phyloP scores from a whole-genome alignment of 2,329 filamentous ascomycete genomes.

The Neonectria coccinea region DNA sequence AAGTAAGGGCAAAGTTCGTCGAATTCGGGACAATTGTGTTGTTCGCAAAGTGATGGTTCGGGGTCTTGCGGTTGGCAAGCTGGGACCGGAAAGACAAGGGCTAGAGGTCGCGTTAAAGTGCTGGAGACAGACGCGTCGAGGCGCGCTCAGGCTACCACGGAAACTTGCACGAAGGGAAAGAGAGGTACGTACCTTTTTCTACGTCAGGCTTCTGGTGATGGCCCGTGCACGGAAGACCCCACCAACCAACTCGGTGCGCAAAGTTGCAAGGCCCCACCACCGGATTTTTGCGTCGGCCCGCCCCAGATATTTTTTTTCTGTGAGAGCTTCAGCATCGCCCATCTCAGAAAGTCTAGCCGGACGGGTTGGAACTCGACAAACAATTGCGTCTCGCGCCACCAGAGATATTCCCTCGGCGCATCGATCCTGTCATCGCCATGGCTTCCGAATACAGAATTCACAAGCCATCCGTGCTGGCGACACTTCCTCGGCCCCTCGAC shows the following conservation, averaged over 20 bases:
- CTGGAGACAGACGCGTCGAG: slow-evolving; percentile 38
- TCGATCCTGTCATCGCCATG: slow-evolving; percentile 54
- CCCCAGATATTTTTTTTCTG: slow-evolving; percentile 51
- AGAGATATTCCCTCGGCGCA: slow-evolving; percentile 20
- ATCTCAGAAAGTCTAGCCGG: slow-evolving; percentile 34
- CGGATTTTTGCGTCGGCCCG: slow-evolving; percentile 52
- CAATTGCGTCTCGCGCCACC: slow-evolving; percentile 38
- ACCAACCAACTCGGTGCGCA: slow-evolving; percentile 17
- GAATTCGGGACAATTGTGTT: neutral
- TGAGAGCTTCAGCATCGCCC: slow-evolving; percentile 44
- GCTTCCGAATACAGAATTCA: slow-evolving; percentile 71
- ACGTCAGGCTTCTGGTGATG: slow-evolving; percentile 40
- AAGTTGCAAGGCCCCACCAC: slow-evolving; percentile 42
- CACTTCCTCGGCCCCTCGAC: slow-evolving; percentile 69
- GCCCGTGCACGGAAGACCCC: slow-evolving; percentile 32
- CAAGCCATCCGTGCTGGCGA: slow-evolving; percentile 72
- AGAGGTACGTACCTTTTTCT: slow-evolving; percentile 35
- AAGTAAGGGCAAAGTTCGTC: neutral
- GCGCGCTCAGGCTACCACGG: slow-evolving; percentile 25
- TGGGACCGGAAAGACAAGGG: slow-evolving; percentile 9
- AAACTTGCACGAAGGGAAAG: slow-evolving; percentile 6
- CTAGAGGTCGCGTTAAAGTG: slow-evolving; percentile 45
- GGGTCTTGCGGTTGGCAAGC: slow-evolving; percentile 19
- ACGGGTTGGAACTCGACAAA: slow-evolving; percentile 28
- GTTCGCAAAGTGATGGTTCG: neutral